A percentile compares a stretch with the other conserved stretches of the same genome.
These are phyloP conservation scores for Fagopyrum esculentum DNA, from an alignment of 148 eudicot species.

Conservation along the genomic window DNA sequence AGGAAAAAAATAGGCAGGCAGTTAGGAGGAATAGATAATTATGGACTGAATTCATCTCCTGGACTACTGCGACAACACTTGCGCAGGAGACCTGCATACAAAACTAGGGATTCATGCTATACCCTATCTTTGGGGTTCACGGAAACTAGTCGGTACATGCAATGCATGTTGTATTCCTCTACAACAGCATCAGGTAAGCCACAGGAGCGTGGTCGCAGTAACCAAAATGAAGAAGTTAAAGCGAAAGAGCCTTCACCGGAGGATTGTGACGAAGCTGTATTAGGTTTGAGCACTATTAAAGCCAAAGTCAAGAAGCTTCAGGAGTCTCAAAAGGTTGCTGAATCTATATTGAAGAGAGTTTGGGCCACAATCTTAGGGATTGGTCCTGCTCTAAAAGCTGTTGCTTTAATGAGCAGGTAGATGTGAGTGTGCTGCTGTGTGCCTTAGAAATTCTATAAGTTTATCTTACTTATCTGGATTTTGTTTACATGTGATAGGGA, in stretches of 20 bases:
- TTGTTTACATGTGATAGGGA: constrained; percentile 32
- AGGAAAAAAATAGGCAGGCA: constrained; percentile 27
- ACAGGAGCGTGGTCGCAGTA: constrained; percentile 20
- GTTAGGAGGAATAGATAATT: constrained; percentile 23
- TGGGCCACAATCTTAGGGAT: constrained; percentile 68
- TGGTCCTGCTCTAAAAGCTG: constrained; percentile 66
- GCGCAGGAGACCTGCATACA: constrained; percentile 21
- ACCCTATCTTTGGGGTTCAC: constrained; percentile 22
- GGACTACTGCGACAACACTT: constrained; percentile 24
- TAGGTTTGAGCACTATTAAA: constrained; percentile 65
- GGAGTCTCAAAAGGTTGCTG: constrained; percentile 45
- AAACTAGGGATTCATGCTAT: constrained; percentile 24
- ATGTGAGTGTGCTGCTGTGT: background rate
- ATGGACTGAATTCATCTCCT: constrained; percentile 19
- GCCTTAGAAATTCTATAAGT: background rate
- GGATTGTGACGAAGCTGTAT: constrained; percentile 86
- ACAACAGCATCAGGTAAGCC: constrained; percentile 51
- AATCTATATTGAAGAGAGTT: constrained; percentile 34
- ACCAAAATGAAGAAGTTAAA: constrained; percentile 39
- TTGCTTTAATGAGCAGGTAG: constrained; percentile 87
- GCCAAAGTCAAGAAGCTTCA: constrained; percentile 73
- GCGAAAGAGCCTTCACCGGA: constrained; percentile 76
- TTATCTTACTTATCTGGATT: background rate
- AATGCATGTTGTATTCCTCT: constrained; percentile 33
- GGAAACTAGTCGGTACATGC: constrained; percentile 25